Evolutionary conservation across 1,139 yeast species (phyloP).

Genomic region (Diutina ranongensis): DNA sequence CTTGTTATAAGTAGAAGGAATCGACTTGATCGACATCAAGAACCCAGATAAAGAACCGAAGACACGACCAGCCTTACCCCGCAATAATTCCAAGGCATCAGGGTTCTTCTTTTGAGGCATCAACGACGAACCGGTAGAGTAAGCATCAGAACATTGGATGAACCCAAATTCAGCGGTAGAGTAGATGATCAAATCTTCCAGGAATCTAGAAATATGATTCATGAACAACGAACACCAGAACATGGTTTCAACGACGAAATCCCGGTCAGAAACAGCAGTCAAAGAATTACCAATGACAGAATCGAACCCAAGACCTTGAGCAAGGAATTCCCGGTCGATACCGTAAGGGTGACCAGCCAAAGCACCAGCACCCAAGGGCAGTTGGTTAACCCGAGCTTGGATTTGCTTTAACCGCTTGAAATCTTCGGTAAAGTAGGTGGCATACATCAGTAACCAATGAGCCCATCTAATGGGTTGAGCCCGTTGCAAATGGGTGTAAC

Average conservation of each 20-base stretch:
- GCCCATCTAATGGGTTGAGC: slow-evolving; percentile 99
- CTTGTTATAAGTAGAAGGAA: slow-evolving; percentile 95
- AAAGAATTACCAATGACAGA: slow-evolving; percentile 90
- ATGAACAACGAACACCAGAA: slow-evolving; percentile 95
- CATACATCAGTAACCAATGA: slow-evolving; percentile 91
- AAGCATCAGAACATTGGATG: slow-evolving; percentile 87
- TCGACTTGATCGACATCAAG: slow-evolving; percentile 88
- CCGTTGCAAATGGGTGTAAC: slow-evolving; percentile 95
- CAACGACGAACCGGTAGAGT: slow-evolving; percentile 93
- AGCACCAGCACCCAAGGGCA: slow-evolving; percentile 96
- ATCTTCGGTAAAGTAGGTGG: slow-evolving; percentile 88
- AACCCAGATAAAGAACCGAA: slow-evolving; percentile 93
- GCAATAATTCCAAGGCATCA: slow-evolving; percentile 82
- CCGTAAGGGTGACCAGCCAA: slow-evolving; percentile 99
- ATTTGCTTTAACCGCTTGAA: slow-evolving; percentile 75
- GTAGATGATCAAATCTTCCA: slow-evolving; percentile 90
- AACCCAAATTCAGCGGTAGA: slow-evolving; percentile 97
- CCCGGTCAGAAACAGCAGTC: slow-evolving; percentile 94
- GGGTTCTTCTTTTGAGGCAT: slow-evolving; percentile 99
- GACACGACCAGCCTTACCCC: slow-evolving; percentile 97
- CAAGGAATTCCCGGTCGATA: slow-evolving; percentile 83
- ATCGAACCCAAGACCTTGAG: slow-evolving; percentile 64
- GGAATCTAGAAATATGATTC: slow-evolving; percentile 89
- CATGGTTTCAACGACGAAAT: slow-evolving; percentile 91
- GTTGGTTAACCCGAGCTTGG: slow-evolving; percentile 68